These are phyloP conservation scores for Colletotrichum godetiae DNA, from an alignment of 2,329 filamentous ascomycete genomes.

Conservation along the genomic window DNA sequence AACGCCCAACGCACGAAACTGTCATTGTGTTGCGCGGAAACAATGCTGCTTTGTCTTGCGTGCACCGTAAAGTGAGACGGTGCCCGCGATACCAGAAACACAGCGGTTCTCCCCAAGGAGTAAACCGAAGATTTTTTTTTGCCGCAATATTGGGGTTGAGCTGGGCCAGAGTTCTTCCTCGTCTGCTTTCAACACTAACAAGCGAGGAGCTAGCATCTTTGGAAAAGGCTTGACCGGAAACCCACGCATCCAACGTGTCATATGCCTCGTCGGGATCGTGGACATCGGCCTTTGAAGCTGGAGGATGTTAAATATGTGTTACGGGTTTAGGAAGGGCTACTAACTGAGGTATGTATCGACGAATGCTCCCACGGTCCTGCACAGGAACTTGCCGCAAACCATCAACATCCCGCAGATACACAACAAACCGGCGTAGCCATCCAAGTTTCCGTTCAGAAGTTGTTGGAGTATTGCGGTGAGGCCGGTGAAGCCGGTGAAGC, in stretches of 20 bases:
- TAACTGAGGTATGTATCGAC: slow-evolving; percentile 6
- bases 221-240: neutral
- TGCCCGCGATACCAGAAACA: neutral
- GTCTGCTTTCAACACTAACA: neutral
- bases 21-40: neutral
- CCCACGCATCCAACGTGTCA: neutral
- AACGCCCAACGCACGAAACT: slow-evolving; percentile 40
- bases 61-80: neutral
- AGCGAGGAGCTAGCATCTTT: neutral
- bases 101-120: neutral
- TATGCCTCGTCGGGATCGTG: too few species aligned
- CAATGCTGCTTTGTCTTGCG: neutral
- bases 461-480: neutral
- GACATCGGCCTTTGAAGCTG: neutral
- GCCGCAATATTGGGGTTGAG: neutral
- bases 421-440: neutral
- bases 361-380: slow-evolving; percentile 42
- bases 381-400: slow-evolving; percentile 39
- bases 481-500: slow-evolving; percentile 12
- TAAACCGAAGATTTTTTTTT: neutral
- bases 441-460: slow-evolving; percentile 10
- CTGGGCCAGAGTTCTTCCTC: neutral
- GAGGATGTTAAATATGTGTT: neutral
- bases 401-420: slow-evolving; percentile 40
- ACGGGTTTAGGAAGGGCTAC: neutral